Conservation (phyloP, 2,329 filamentous ascomycete genomes). For the Rutstroemia sp. region DNA sequence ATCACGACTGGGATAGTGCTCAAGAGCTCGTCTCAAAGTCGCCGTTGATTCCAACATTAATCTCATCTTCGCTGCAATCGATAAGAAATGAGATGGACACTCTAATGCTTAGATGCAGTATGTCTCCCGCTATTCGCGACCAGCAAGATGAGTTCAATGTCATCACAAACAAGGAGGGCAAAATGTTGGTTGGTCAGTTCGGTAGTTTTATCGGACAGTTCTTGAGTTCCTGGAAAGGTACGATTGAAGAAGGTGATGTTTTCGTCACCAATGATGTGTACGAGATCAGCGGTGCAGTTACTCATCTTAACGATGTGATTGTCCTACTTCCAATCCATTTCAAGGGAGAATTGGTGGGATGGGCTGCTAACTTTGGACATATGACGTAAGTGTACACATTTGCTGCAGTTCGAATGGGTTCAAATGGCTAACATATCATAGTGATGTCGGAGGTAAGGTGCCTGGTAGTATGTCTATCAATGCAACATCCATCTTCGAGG, state of each 20-base stretch:
- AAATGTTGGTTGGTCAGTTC: conserved; percentile 4
- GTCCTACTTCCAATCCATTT: conserved; percentile 1
- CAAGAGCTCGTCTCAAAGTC: background rate
- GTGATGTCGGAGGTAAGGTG: background rate
- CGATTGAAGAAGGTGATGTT: conserved; percentile 1
- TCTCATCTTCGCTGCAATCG: conserved; percentile 4
- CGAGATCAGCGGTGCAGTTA: conserved; percentile 1
- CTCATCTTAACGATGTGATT: conserved; percentile 3
- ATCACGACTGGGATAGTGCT: background rate
- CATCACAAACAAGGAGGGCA: conserved; percentile 1
- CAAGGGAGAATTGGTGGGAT: background rate
- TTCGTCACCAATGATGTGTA: conserved; percentile 5
- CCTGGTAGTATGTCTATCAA: conserved; percentile 3
- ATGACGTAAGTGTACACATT: background rate
- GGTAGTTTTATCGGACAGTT: conserved; percentile 4
- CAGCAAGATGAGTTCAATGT: conserved; percentile 7
- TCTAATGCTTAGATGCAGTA: background rate
- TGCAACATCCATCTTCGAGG: background rate
- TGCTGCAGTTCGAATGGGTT: background rate
- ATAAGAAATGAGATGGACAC: conserved; percentile 8
- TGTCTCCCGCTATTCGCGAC: conserved; percentile 3
- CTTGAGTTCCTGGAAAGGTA: background rate
- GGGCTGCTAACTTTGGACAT: conserved; percentile 5
- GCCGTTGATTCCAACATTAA: conserved; percentile 1
- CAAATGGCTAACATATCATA: background rate